phyloP scores from a whole-genome alignment of 352 stramenopile species.

The Globisporangium paroecandrum region DNA sequence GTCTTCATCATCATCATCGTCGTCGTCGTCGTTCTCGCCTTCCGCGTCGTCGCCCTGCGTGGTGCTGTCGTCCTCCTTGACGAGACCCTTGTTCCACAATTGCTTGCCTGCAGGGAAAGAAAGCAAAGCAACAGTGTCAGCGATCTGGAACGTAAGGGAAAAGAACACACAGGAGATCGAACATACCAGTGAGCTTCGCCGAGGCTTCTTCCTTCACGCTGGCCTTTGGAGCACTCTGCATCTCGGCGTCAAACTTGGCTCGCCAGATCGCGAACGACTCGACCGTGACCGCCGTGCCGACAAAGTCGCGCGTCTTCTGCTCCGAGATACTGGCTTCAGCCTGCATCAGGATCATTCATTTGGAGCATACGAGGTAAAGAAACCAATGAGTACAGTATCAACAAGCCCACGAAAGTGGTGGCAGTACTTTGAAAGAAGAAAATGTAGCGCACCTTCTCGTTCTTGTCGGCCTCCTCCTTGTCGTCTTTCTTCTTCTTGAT shows the following conservation, averaged over 20 bases:
- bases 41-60: slow-evolving; percentile 42
- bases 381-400: slow-evolving; percentile 1
- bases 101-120: slow-evolving; percentile 35
- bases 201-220: slow-evolving; percentile 64
- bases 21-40: slow-evolving; percentile 39
- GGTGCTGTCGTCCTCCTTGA: slow-evolving; percentile 54
- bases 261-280: slow-evolving; percentile 74
- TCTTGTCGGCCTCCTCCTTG: slow-evolving; percentile 47
- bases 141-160: background rate
- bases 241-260: slow-evolving; percentile 67
- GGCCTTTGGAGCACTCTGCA: slow-evolving; percentile 38
- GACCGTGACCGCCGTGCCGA: slow-evolving; percentile 72
- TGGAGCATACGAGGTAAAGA: background rate
- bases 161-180: background rate
- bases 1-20: slow-evolving; percentile 31
- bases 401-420: background rate
- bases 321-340: slow-evolving; percentile 9
- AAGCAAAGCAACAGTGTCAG: background rate
- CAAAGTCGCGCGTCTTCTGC: slow-evolving; percentile 18
- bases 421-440: too few relatives aligned
- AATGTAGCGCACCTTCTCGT: slow-evolving; percentile 28
- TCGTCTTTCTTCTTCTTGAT: slow-evolving; percentile 79
- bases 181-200: slow-evolving; percentile 70
- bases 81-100: slow-evolving; percentile 72
- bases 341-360: background rate